Base-by-base conservation (phyloP, 805 yeast species). In the Suhomyces tanzawaensis region DNA sequence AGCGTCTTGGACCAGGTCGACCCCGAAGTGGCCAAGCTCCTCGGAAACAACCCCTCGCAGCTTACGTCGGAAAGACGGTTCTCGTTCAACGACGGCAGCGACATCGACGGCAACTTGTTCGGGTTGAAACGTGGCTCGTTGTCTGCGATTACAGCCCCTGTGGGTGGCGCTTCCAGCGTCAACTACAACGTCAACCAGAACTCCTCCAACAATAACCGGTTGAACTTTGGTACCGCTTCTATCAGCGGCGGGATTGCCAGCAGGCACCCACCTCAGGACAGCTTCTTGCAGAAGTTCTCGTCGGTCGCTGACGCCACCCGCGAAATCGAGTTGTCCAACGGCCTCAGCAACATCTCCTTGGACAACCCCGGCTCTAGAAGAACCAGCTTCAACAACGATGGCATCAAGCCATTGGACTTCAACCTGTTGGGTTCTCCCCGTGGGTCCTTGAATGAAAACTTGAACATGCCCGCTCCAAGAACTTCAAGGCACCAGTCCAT, bases 261-360 rank as follows among this genome's bases (percentile, higher is more conserved):
- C 40, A 60, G 74, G 42, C 74, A 69, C 34, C 74, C 73, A 1
- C 71, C 70, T 19, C 69, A 62, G 38, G 72, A 66, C 14, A 66
- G 76, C 34, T 81, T 81, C 50, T 61, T 81, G 44, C 81, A 77
- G 45, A 80, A 79, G 58, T 81, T 81, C 51, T 66, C 82, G 5
- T 65, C 78, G 2, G 82, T 81, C 13, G 82, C 84, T 5, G 86
- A 81, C 40, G 82, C 83, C 33, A 81, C 88, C 0, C 67, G 83
- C 49, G 88, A 81, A 47, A 67, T 80, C 31, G 86, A 81, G 48
- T 48, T 72, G 11, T 52, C 72, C 15, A 64, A 66, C 36, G 72
- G 71, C 9, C 51, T 76, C 37, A 69, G 41, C n/a, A 55, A 50
- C 23, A 49, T 66, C 32, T 44, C 60, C n/a, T 47, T 65, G 16